Evolutionary conservation across 2,329 filamentous ascomycete genomes (phyloP).

Genomic region (Cladosporium sp.): DNA sequence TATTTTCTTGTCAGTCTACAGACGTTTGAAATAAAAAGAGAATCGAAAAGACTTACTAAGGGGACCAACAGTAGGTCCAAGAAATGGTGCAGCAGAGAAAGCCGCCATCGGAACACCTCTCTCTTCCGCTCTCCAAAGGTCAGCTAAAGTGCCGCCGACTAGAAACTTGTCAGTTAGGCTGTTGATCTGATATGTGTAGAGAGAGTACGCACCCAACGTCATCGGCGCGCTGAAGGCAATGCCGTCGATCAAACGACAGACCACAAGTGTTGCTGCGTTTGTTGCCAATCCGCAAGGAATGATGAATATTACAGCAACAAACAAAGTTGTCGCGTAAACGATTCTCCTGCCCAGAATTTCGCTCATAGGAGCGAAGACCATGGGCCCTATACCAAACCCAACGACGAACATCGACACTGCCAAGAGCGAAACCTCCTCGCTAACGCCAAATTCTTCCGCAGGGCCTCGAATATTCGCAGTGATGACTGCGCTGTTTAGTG

Average conservation of each 20-base stretch:
- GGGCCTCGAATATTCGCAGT: conserved; percentile 74
- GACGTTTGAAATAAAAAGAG: too few species aligned
- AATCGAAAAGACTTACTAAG: too few species aligned
- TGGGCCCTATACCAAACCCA: conserved; percentile 36
- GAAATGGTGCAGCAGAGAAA: conserved; percentile 36
- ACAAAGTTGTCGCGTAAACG: conserved; percentile 55
- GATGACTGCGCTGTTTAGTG: conserved; percentile 60
- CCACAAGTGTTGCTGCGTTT: conserved; percentile 57
- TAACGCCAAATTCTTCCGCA: conserved; percentile 64
- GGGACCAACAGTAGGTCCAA: conserved; percentile 44
- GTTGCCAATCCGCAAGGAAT: conserved; percentile 58
- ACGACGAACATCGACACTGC: conserved; percentile 53
- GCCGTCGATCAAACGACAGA: conserved; percentile 59
- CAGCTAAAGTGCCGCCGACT: conserved; percentile 42
- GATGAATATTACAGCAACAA: conserved; percentile 57
- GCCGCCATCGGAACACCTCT: conserved; percentile 37
- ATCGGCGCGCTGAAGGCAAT: conserved; percentile 53
- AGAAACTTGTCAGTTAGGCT: too few species aligned
- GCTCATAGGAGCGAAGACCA: conserved; percentile 57
- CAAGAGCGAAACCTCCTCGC: conserved; percentile 70
- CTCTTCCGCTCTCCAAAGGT: conserved; percentile 34
- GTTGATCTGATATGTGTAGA: too few species aligned
- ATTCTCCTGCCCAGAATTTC: conserved; percentile 58
- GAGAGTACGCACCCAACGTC: too few species aligned
- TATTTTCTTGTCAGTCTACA: too few species aligned